Evolutionary conservation across 164 flowering plant species (phyloP), one percentile per base, ranked within the genome.

Genomic region (Vitis rupestris): DNA sequence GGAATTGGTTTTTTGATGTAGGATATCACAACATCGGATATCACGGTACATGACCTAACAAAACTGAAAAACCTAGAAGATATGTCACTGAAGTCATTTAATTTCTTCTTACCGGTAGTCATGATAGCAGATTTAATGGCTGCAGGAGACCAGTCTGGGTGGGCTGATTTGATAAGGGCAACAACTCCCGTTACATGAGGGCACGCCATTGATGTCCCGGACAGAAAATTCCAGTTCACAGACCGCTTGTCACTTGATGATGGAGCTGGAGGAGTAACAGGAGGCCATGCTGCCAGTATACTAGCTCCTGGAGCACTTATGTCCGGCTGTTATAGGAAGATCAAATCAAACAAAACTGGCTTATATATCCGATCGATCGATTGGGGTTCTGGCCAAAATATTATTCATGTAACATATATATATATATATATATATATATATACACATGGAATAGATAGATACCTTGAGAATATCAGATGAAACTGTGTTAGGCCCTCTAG

Each of bases 181-280:
- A 79, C 86, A 0, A 80, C 81, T 10, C 91, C 95, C 3, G 95
- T 58, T 19, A 90, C 91, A 66, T 90, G 95, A 44, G 95, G 95
- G 75, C 95, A 90, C 0, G 95, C 72, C 91, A 88, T 87, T 9
- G 96, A 90, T 1, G 96, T 90, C 12, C 96, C 96, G 0, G 93
- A 81, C 50, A 52, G 80, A 55, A 90, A 80, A 65, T 82, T 88
- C 96, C 96, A 90, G 4, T 65, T 65, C 54, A 83, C 88, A 0
- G 75, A 72, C 8, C 85, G 85, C 0, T 6, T 3, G 50, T 86
- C 95, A 0, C 27, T 13, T 0, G 79, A 63, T 6, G 64, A 37
- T 63, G 69, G 12, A 4, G 87, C 70, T 13, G 91, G 91, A 15
- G 92, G 76, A 9, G 79, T 67, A 6, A 72, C 64, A 1, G 86